Evolutionary conservation across 2,329 filamentous ascomycete genomes (phyloP).

Genomic region (Scolecobasidium constrictum): DNA sequence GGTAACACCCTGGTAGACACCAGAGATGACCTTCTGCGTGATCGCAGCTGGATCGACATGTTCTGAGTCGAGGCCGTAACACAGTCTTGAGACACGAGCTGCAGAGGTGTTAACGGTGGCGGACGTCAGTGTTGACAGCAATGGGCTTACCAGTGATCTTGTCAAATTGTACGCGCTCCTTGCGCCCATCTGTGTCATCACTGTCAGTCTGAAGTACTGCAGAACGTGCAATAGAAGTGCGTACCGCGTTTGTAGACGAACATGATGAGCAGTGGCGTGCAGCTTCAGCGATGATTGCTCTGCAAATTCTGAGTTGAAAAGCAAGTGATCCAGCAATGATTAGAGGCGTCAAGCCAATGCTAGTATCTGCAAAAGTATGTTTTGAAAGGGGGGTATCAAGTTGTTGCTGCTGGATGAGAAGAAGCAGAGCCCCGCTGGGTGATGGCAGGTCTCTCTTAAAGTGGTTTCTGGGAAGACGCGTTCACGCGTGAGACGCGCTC

Average conservation of each 20-base stretch:
- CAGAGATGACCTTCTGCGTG: constrained; percentile 98
- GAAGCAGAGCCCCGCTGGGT: neutral
- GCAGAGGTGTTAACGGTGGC: constrained; percentile 22
- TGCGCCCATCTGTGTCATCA: constrained; percentile 70
- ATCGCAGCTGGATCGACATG: constrained; percentile 97
- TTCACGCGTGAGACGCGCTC: neutral
- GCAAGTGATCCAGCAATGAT: neutral
- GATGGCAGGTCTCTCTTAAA: neutral
- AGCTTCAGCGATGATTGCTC: neutral
- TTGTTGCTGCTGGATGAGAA: neutral
- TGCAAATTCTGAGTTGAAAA: neutral
- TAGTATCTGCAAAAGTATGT: too few relatives aligned
- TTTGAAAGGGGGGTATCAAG: neutral
- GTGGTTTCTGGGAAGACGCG: too few relatives aligned
- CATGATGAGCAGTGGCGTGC: constrained; percentile 28
- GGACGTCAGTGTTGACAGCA: neutral
- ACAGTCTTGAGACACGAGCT: constrained; percentile 90
- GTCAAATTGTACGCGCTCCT: constrained; percentile 99
- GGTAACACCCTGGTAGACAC: constrained; percentile 96
- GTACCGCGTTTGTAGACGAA: constrained; percentile 54
- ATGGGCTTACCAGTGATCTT: constrained; percentile 64
- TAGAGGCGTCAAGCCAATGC: neutral
- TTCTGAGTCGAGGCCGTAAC: constrained; percentile 90
- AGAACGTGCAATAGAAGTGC: constrained; percentile 14
- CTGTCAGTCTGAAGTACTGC: constrained; percentile 10